Evolutionary conservation across 176 grass and related monocot genomes (phyloP), one percentile per base, ranked within the genome.

Genomic region (Miscanthus lutarioriparius): DNA sequence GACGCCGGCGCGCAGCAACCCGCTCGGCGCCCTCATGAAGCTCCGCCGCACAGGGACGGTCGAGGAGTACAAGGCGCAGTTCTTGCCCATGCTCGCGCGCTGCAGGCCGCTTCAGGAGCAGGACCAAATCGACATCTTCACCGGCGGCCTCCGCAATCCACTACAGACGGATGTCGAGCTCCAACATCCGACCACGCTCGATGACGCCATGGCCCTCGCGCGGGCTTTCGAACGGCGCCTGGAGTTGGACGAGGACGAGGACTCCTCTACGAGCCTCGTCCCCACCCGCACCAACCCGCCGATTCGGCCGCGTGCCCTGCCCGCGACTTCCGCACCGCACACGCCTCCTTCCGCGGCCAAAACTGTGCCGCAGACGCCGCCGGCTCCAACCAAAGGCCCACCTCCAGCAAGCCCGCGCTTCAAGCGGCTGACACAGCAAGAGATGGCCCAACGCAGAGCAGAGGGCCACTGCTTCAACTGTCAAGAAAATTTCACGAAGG

Each of bases 181-280:
- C 74, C 64, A 85, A 26, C 5, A 62, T 82, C 94, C 89, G 81
- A 64, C 89, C 74, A 35, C 88, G 71, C 40, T 97, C 56, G 28
- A 93, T 67, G 66, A 88, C 8, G 9, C 36, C 17, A 39, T 70
- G 67, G 19, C 3, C 6, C 3, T 70, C 1, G 33, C 9, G 14
- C 5, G 28, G 10, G 14, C 15, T 1, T 49, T 49, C 15, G 47
- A 49, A 15, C 47, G 15, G 1, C 47, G 15, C 47, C 4, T 49
- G 15, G 47, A 16, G 47, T 4, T n/a, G n/a, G n/a, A n/a, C n/a
- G n/a, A n/a, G n/a, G n/a, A n/a, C n/a, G n/a, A n/a, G n/a, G n/a
- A n/a, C n/a, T n/a, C n/a, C n/a, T n/a, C n/a, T n/a, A n/a, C n/a
- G n/a, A n/a, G n/a, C n/a, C n/a, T n/a, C n/a, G n/a, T n/a, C n/a